Percentiles rank a stretch among this genome's conserved stretches.
Conservation (phyloP, 331 rosid species). For the Malus hybrid region DNA sequence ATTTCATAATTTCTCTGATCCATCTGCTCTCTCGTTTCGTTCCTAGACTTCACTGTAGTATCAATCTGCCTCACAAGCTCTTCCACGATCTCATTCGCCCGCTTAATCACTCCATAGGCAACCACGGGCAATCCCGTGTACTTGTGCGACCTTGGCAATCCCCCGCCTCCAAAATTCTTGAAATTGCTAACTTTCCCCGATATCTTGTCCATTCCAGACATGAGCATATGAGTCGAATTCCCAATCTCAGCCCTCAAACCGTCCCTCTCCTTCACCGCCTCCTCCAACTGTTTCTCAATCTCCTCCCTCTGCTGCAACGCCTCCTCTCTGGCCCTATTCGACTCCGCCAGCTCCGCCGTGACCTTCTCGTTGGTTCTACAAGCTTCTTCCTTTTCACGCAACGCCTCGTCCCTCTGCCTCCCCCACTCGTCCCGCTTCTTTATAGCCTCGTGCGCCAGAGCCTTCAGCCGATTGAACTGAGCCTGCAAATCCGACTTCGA, state of each 20-base stretch:
- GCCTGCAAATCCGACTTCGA: constrained; percentile 58
- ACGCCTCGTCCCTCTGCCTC: constrained; percentile 58
- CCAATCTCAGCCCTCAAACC: constrained; percentile 65
- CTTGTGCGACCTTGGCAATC: constrained; percentile 67
- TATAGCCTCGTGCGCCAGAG: background rate
- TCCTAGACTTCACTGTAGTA: constrained; percentile 56
- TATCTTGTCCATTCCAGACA: constrained; percentile 85
- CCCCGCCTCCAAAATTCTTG: constrained; percentile 43
- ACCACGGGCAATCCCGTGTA: constrained; percentile 75
- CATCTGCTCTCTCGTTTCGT: constrained; percentile 85
- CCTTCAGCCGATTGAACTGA: constrained; percentile 63
- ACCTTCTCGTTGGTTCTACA: constrained; percentile 43
- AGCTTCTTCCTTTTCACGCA: constrained; percentile 72
- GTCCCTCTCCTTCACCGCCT: constrained; percentile 58
- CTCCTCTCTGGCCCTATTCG: constrained; percentile 37
- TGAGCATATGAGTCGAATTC: constrained; percentile 83
- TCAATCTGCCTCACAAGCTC: constrained; percentile 76
- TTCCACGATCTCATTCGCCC: constrained; percentile 89
- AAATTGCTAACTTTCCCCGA: constrained; percentile 65
- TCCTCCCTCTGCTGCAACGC: constrained; percentile 36
- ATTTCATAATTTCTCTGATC: constrained; percentile 91
- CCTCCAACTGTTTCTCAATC: constrained; percentile 50
- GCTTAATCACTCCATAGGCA: constrained; percentile 78
- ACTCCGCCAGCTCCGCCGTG: constrained; percentile 41
- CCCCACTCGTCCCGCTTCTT: constrained; percentile 59